Conservation (phyloP, 176 grass and related monocot species). For the Zoysia japonica region DNA sequence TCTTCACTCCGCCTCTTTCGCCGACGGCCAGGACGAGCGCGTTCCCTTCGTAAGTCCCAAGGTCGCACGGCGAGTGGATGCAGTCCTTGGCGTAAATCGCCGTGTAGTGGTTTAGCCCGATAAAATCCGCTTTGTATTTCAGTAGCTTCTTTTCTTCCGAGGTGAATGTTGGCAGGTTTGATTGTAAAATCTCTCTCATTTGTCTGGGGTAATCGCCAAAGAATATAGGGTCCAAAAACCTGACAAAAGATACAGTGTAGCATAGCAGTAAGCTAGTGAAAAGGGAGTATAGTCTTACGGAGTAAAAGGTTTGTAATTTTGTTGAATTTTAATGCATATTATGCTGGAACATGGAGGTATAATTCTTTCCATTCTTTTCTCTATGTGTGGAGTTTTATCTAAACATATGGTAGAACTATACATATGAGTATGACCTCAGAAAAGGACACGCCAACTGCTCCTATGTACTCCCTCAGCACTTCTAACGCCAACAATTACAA, state of each 20-base stretch:
- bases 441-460: too few relatives aligned
- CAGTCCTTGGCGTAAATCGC: slow-evolving; percentile 55
- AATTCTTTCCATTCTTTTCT: too few relatives aligned
- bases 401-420: too few relatives aligned
- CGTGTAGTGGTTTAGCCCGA: slow-evolving; percentile 72
- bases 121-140: slow-evolving; percentile 49
- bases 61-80: slow-evolving; percentile 51
- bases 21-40: slow-evolving; percentile 26
- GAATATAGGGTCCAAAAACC: slow-evolving; percentile 65
- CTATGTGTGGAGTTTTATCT: too few relatives aligned
- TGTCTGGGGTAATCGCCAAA: slow-evolving; percentile 53
- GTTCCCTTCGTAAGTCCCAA: slow-evolving; percentile 38
- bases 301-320: too few relatives aligned
- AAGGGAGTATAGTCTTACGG: background rate
- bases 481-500: too few relatives aligned
- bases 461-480: too few relatives aligned
- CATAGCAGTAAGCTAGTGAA: background rate
- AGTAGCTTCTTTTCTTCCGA: slow-evolving; percentile 49
- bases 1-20: slow-evolving; percentile 31
- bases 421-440: too few relatives aligned
- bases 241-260: slow-evolving; percentile 20
- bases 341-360: too few relatives aligned
- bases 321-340: too few relatives aligned
- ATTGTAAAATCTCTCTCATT: slow-evolving; percentile 49
- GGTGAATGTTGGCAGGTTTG: slow-evolving; percentile 57